Conservation (phyloP, 805 yeast genomes). For the Metschnikowia shivogae region DNA sequence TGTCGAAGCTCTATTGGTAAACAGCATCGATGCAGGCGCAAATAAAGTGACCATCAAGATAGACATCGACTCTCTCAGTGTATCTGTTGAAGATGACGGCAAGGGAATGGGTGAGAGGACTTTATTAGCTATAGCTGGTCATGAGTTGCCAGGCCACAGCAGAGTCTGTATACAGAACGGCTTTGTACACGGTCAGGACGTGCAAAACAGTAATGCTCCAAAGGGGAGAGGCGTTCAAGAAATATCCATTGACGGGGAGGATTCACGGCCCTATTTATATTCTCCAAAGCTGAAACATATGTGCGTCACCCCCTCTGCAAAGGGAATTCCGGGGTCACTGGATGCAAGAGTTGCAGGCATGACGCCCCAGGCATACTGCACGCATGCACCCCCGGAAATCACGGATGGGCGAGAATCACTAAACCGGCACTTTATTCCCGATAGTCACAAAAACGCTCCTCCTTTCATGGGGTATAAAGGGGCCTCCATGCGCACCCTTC, state of each 20-base stretch:
- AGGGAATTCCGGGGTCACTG: background rate
- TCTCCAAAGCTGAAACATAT: background rate
- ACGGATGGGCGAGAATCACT: background rate
- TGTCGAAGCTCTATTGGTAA: slow-evolving; percentile 48
- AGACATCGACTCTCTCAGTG: slow-evolving; percentile 29
- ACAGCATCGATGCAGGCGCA: slow-evolving; percentile 54
- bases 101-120: slow-evolving; percentile 44
- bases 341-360: background rate
- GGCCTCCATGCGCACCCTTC: background rate
- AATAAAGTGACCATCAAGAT: slow-evolving; percentile 29
- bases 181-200: no score
- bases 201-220: no score
- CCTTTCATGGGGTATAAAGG: slow-evolving; percentile 1
- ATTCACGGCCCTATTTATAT: background rate
- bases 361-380: background rate
- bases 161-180: no score
- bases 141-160: background rate
- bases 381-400: background rate
- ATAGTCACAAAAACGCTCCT: background rate
- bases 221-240: no score
- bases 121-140: background rate
- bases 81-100: slow-evolving; percentile 65
- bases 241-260: background rate
- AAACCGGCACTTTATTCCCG: background rate
- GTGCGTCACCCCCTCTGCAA: background rate